These are phyloP conservation scores for Saitoella complicata DNA, from an alignment of 805 yeast species.

Conservation along the genomic window DNA sequence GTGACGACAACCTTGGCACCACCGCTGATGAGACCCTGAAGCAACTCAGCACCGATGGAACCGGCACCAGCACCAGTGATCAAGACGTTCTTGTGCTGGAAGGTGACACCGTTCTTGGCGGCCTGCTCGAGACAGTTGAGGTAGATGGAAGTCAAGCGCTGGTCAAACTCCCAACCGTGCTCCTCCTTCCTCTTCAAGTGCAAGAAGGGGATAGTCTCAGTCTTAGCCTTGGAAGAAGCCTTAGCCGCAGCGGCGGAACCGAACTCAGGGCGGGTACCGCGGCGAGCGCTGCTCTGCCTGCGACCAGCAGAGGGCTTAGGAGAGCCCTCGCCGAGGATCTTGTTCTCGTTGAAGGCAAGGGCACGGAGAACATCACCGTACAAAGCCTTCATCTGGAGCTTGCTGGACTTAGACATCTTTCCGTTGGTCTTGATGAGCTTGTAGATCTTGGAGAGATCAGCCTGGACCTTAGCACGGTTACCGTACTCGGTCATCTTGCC, in stretches of 20 bases:
- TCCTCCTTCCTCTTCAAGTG: constrained; percentile 68
- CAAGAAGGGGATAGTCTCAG: constrained; percentile 82
- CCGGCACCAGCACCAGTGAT: constrained; percentile 99
- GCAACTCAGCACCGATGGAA: constrained; percentile 92
- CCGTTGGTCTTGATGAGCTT: constrained; percentile 58
- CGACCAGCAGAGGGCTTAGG: too few relatives aligned
- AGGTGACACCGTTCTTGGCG: constrained; percentile 86
- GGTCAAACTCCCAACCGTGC: constrained; percentile 77
- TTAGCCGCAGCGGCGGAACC: constrained; percentile 7
- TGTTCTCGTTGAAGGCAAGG: constrained; percentile 10
- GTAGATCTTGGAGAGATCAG: constrained; percentile 65
- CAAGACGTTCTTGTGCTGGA: constrained; percentile 73
- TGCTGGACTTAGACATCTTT: constrained; percentile 39
- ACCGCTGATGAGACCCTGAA: constrained; percentile 89
- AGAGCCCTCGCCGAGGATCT: constrained; percentile 3
- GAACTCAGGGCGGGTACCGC: too few relatives aligned
- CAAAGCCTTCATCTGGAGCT: constrained; percentile 13
- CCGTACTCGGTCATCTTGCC: constrained; percentile 58
- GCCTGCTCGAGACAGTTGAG: constrained; percentile 85
- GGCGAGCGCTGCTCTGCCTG: too few relatives aligned
- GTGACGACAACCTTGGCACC: constrained; percentile 97
- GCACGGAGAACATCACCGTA: constrained; percentile 20
- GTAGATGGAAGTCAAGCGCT: constrained; percentile 55
- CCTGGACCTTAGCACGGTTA: constrained; percentile 39
- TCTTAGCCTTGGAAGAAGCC: constrained; percentile 5